Evolutionary conservation across 192 early-diverging fungal genomes (phyloP), one percentile per base, ranked within the genome.

Genomic region (Rhizoclosmatium sp.): DNA sequence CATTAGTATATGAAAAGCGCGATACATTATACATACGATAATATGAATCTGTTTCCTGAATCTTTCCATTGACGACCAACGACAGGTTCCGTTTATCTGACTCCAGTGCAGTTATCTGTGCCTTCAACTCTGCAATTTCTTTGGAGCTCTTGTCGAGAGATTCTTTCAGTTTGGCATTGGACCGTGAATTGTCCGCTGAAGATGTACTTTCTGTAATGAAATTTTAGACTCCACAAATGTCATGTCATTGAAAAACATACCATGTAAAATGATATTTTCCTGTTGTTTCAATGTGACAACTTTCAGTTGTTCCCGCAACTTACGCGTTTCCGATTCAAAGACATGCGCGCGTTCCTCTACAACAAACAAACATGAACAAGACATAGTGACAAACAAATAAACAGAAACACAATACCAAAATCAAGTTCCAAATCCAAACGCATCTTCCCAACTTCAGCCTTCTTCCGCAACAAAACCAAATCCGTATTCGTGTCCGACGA

Each of bases 291-390:
- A n/a, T 2, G 46, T 19, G 10, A 44, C 72, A 45, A 9, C 40
- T 44, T 47, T 19, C 3, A 80, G 59, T 39, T 73, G 41, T n/a
- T 75, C 31, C 10, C 72, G 60, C 42, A 80, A 23, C 21, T 31
- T 62, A 5, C 79, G 61, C 19, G 71, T 75, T 61, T 80, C 71
- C 41, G 80, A 49, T 42, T 80, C 79, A 41, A 80, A 74, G 4
- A 21, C 48, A 61, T 80, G 79, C 48, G 79, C 79, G 2, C 71
- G 60, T 40, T 66, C 65, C 72, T 80, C 79, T 75, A 40, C 60
- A 62, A 62, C 0, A 62, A 62, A 40, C 23, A 62, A 62, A 7
- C 7, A 31, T 62, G 7, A 19, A 4, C 60, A 62, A 62, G 23
- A 62, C 60, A 62, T 7, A 19, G 7, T 21, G 7, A 40, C 9